Percentiles rank a stretch among this genome's conserved stretches.
Conservation (phyloP, 1,284 basidiomycete genomes). For the Irpex lacteus region DNA sequence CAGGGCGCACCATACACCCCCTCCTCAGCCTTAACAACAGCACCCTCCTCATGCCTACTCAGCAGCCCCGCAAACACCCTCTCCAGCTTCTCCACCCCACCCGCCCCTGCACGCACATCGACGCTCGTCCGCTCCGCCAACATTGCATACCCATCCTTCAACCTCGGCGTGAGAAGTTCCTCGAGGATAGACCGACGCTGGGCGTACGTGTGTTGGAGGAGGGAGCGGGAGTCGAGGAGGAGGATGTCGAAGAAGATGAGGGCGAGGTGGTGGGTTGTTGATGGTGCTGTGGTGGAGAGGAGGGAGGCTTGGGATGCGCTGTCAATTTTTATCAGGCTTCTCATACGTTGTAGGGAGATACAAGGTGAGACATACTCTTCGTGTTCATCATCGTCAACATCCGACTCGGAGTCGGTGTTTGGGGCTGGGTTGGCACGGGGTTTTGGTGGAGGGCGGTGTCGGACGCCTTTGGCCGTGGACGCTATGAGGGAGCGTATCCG, state of each 20-base stretch:
- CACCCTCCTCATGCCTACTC: constrained; percentile 55
- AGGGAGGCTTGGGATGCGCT: constrained; percentile 41
- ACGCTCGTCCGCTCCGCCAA: constrained; percentile 47
- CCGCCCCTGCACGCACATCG: constrained; percentile 14
- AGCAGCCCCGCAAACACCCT: constrained; percentile 50
- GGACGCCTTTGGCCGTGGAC: constrained; percentile 52
- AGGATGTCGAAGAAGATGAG: constrained; percentile 86
- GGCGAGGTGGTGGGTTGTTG: constrained; percentile 56
- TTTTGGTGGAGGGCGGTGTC: constrained; percentile 2
- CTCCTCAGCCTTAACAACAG: constrained; percentile 75
- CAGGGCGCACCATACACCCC: constrained; percentile 61
- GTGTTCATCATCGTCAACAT: background rate
- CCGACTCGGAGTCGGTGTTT: too few relatives aligned
- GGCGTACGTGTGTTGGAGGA: constrained; percentile 56
- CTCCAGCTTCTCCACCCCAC: constrained; percentile 33
- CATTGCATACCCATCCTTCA: constrained; percentile 56
- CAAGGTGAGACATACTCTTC: constrained; percentile 8
- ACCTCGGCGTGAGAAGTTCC: constrained; percentile 36
- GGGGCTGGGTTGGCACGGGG: background rate
- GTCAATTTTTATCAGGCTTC: too few relatives aligned
- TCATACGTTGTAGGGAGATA: too few relatives aligned
- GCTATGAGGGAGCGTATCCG: constrained; percentile 57
- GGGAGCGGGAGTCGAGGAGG: constrained; percentile 53
- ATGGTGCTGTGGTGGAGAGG: constrained; percentile 42
- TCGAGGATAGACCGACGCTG: constrained; percentile 63